Conservation (phyloP, 164 flowering plant genomes). For the Chloranthus sessilifolius region DNA sequence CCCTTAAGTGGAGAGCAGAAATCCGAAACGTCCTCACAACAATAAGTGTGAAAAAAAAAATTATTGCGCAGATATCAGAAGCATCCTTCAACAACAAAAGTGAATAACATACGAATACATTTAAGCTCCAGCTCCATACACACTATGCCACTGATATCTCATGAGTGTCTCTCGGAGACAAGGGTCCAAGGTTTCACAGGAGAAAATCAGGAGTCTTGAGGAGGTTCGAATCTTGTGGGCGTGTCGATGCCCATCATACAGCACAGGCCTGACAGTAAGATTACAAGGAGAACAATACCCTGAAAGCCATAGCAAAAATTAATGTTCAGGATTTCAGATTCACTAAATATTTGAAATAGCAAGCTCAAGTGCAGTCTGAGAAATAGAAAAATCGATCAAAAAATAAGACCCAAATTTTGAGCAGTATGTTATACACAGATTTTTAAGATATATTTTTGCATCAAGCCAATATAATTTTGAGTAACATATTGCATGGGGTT, state of each 20-base stretch:
- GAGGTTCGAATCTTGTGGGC: constrained; percentile 84
- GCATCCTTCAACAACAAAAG: not conserved
- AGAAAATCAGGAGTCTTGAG: constrained; percentile 61
- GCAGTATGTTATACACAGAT: not conserved
- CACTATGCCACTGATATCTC: constrained; percentile 7
- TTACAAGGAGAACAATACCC: constrained; percentile 82
- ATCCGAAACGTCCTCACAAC: too few species aligned
- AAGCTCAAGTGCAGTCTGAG: not conserved
- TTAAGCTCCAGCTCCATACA: constrained; percentile 1
- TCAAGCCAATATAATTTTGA: not conserved
- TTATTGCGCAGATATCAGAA: not conserved
- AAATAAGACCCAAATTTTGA: not conserved
- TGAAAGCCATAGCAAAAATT: constrained; percentile 31
- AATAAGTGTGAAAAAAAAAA: too few species aligned
- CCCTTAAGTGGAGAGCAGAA: too few species aligned
- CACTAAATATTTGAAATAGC: not conserved
- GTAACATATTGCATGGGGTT: not conserved
- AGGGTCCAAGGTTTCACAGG: not conserved
- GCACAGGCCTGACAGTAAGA: constrained; percentile 83
- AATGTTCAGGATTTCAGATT: constrained; percentile 14
- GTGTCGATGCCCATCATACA: constrained; percentile 98
- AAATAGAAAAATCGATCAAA: not conserved
- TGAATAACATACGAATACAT: constrained; percentile 3
- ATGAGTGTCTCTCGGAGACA: not conserved
- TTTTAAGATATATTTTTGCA: not conserved